Conservation (phyloP, 1,139 yeast species). For the Nakaseomyces delphensis region DNA sequence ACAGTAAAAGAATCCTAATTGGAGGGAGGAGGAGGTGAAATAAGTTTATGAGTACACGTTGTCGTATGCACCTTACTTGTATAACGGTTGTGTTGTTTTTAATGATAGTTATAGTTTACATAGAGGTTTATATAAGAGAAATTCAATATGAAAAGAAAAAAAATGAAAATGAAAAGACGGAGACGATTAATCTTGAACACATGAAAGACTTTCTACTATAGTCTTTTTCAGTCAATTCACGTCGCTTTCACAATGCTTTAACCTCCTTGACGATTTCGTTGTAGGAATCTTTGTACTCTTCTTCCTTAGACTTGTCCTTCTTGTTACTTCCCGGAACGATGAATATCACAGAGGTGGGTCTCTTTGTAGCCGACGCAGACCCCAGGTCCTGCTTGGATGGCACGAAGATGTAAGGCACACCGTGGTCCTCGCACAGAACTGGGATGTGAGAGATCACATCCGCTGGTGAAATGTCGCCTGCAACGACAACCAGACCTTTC, state of each 20-base stretch:
- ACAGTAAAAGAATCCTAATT: too few species aligned
- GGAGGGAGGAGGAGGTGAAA: too few species aligned
- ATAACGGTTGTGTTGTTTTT: too few species aligned
- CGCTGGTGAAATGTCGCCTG: conserved; percentile 96
- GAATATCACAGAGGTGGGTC: conserved; percentile 98
- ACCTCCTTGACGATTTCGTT: conserved; percentile 95
- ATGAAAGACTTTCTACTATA: too few species aligned
- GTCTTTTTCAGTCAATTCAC: not conserved
- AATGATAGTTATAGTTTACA: too few species aligned
- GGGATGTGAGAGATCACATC: conserved; percentile 97
- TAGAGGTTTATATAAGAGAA: too few species aligned
- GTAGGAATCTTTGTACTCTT: conserved; percentile 84
- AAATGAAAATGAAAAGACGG: too few species aligned
- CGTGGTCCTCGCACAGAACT: conserved; percentile 87
- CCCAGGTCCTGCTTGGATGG: conserved; percentile 98
- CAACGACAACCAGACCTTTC: conserved; percentile 90
- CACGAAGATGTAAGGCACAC: conserved; percentile 84
- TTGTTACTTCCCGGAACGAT: conserved; percentile 93
- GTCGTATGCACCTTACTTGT: too few species aligned
- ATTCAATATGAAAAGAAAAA: too few species aligned
- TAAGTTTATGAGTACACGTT: too few species aligned
- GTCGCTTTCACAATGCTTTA: conserved; percentile 23
- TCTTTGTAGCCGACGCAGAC: conserved; percentile 96
- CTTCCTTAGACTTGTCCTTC: conserved; percentile 67
- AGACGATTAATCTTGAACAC: too few species aligned